A percentile compares a stretch with the other conserved stretches of the same genome.
Conservation (phyloP, 805 yeast genomes). For the Metschnikowia lunata region DNA sequence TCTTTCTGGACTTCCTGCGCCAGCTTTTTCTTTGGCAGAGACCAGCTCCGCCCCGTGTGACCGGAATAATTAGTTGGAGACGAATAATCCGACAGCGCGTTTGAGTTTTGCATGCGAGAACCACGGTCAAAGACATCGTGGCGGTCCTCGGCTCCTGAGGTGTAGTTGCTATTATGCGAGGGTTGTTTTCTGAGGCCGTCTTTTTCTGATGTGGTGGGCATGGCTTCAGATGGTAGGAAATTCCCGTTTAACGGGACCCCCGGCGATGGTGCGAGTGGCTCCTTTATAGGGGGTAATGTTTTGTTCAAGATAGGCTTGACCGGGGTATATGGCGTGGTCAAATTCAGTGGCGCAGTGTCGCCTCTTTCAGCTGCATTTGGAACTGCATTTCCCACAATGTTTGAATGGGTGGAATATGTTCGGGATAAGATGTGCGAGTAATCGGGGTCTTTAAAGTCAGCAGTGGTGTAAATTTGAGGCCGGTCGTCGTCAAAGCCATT, state of each 20-base stretch:
- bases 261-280: background rate
- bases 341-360: background rate
- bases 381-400: background rate
- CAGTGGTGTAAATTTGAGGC: constrained; percentile 18
- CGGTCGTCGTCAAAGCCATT: constrained; percentile 34
- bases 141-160: constrained; percentile 12
- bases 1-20: constrained; percentile 34
- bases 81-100: constrained; percentile 29
- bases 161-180: constrained; percentile 13
- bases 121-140: constrained; percentile 14
- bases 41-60: constrained; percentile 35
- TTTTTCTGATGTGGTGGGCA: background rate
- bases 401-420: constrained; percentile 16
- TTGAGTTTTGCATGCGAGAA: constrained; percentile 9
- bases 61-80: constrained; percentile 33
- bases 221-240: background rate
- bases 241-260: background rate
- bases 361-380: background rate
- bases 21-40: constrained; percentile 39
- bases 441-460: constrained; percentile 34
- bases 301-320: constrained; percentile 6
- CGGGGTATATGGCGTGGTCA: constrained; percentile 1
- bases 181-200: constrained; percentile 13
- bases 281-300: constrained; percentile 10
- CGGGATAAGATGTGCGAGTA: constrained; percentile 19